Conservation (phyloP, 1,139 yeast genomes). For the Schwanniomyces etchellsii region DNA sequence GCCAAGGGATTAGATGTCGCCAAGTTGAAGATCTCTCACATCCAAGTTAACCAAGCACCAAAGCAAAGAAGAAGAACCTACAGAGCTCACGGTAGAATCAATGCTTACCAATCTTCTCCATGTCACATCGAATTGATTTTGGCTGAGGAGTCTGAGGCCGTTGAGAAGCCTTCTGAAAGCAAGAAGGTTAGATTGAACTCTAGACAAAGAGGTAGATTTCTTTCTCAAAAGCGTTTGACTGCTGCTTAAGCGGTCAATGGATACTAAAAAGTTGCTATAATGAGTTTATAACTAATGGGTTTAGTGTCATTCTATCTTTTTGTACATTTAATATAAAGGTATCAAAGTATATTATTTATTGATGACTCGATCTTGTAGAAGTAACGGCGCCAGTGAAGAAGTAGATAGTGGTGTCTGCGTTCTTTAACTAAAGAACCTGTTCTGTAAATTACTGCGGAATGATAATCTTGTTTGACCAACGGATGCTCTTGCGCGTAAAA, state of each 20-base stretch:
- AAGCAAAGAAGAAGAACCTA: constrained; percentile 99
- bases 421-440: constrained; percentile 1
- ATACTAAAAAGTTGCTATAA: constrained; percentile 2
- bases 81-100: constrained; percentile 99
- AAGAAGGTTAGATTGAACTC: constrained; percentile 76
- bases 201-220: constrained; percentile 92
- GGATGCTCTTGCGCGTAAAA: too few species aligned
- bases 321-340: constrained; percentile 9
- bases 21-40: constrained; percentile 92
- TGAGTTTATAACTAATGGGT: constrained; percentile 7
- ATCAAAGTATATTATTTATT: not conserved
- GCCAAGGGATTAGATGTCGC: constrained; percentile 97
- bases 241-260: constrained; percentile 19
- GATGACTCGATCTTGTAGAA: too few species aligned
- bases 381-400: too few species aligned
- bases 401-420: constrained; percentile 1
- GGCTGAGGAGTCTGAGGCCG: constrained; percentile 92
- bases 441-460: too few species aligned
- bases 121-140: constrained; percentile 97
- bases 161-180: constrained; percentile 88
- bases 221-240: constrained; percentile 66
- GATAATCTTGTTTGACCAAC: too few species aligned
- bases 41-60: constrained; percentile 99
- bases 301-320: constrained; percentile 7
- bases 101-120: constrained; percentile 98